Conservation (phyloP, 441 rosid genomes). For the Populus hybrid region DNA sequence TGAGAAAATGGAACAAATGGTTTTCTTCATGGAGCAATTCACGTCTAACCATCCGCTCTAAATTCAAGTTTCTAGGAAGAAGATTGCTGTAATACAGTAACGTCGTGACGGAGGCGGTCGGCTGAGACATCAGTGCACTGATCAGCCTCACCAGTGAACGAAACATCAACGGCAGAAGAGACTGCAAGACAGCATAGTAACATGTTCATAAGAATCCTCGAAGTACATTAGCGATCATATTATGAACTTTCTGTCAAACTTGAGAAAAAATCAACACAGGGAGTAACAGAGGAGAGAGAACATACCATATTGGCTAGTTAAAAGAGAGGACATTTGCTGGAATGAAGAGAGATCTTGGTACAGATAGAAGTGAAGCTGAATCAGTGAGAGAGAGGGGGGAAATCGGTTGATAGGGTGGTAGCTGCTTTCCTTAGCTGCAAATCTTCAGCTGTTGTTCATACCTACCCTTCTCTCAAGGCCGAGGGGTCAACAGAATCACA, state of each 20-base stretch:
- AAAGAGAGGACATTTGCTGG: background rate
- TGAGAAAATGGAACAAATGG: slow-evolving; percentile 38
- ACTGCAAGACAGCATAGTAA: slow-evolving; percentile 19
- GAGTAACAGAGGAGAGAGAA: background rate
- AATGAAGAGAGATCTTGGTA: slow-evolving; percentile 9
- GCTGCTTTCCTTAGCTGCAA: slow-evolving; percentile 9
- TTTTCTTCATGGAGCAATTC: slow-evolving; percentile 40
- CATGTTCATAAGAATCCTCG: background rate
- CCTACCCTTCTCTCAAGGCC: slow-evolving; percentile 22
- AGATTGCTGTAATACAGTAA: slow-evolving; percentile 41
- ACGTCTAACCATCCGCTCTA: slow-evolving; percentile 40
- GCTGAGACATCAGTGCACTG: slow-evolving; percentile 25
- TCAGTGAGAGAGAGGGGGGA: background rate
- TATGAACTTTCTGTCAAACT: background rate
- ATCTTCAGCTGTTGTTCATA: slow-evolving; percentile 26
- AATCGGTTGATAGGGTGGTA: background rate
- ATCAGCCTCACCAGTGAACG: slow-evolving; percentile 30
- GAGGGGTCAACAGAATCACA: background rate
- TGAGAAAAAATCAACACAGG: background rate
- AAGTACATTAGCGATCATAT: background rate
- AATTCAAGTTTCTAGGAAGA: slow-evolving; percentile 41
- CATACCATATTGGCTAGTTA: slow-evolving; percentile 18
- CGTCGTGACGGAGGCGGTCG: slow-evolving; percentile 40
- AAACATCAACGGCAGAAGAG: slow-evolving; percentile 32
- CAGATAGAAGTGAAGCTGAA: background rate